These are phyloP conservation scores for Daedaleopsis nitida DNA, from an alignment of 768 basidiomycete genomes.

Conservation along the genomic window DNA sequence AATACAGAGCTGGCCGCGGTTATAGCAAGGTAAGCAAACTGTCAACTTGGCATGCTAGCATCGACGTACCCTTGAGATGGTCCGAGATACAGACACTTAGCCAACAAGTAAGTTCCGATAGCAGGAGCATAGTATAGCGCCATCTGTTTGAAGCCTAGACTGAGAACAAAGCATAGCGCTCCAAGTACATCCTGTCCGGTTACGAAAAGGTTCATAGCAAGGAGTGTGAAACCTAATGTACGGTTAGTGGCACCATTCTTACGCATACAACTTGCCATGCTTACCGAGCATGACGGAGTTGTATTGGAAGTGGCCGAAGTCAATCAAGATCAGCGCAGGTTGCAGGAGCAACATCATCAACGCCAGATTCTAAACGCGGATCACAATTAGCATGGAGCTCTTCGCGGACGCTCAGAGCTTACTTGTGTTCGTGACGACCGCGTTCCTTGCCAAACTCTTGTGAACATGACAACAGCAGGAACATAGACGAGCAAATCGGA, in stretches of 20 bases:
- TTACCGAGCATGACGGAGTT: conserved; percentile 91
- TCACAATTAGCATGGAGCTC: background rate
- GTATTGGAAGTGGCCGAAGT: conserved; percentile 95
- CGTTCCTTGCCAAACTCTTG: conserved; percentile 61
- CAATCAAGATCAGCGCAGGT: conserved; percentile 81
- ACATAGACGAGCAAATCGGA: conserved; percentile 76
- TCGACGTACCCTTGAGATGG: conserved; percentile 61
- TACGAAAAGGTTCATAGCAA: conserved; percentile 72
- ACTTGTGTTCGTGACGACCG: conserved; percentile 83
- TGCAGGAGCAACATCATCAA: conserved; percentile 76
- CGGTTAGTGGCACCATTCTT: background rate
- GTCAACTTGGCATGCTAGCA: background rate
- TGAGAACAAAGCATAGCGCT: conserved; percentile 79
- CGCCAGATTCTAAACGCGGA: conserved; percentile 54
- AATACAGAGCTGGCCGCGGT: conserved; percentile 37
- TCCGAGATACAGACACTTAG: conserved; percentile 88
- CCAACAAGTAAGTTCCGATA: conserved; percentile 86
- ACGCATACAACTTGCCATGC: background rate
- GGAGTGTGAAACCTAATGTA: conserved; percentile 61
- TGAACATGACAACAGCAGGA: conserved; percentile 71
- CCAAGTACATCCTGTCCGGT: conserved; percentile 71
- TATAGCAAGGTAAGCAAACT: background rate
- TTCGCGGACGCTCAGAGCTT: conserved; percentile 16
- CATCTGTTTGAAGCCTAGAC: conserved; percentile 95
- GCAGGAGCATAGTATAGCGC: conserved; percentile 92